A percentile compares a stretch with the other conserved stretches of the same genome.
phyloP scores from a whole-genome alignment of 2,329 filamentous ascomycete genomes.

The Drechslerella dactyloides region DNA sequence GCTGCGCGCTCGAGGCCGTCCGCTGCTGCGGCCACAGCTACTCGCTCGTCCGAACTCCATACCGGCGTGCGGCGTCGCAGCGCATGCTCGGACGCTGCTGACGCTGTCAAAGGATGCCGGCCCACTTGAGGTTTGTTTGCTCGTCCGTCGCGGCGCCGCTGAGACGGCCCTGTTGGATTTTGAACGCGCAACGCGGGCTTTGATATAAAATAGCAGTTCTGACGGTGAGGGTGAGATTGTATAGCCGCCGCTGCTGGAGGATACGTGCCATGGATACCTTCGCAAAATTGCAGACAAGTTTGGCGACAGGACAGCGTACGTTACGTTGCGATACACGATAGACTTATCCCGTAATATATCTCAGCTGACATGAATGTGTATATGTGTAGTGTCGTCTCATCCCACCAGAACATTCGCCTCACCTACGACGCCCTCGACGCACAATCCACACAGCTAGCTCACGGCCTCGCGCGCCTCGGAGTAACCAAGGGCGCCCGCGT shows the following conservation, averaged over 20 bases:
- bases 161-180: not conserved
- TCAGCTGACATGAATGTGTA: not conserved
- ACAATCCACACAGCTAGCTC: constrained; percentile 76
- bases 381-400: constrained; percentile 64
- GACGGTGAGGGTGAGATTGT: not conserved
- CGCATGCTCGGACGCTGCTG: constrained; percentile 17
- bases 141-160: not conserved
- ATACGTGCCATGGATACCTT: constrained; percentile 44
- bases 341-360: not conserved
- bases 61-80: too few species aligned
- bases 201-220: not conserved
- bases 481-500: constrained; percentile 84
- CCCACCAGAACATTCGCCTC: constrained; percentile 68
- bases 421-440: constrained; percentile 78
- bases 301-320: constrained; percentile 48
- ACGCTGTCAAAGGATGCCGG: constrained; percentile 40
- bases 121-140: constrained; percentile 29
- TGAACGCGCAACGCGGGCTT: constrained; percentile 10
- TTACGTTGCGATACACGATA: not conserved
- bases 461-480: constrained; percentile 71
- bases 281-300: constrained; percentile 36
- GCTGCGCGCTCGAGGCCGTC: not conserved
- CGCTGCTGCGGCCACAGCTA: too few species aligned
- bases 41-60: constrained; percentile 3
- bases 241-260: constrained; percentile 35